Base-by-base conservation (phyloP, 1,139 yeast species). In the Geotrichum australiense region DNA sequence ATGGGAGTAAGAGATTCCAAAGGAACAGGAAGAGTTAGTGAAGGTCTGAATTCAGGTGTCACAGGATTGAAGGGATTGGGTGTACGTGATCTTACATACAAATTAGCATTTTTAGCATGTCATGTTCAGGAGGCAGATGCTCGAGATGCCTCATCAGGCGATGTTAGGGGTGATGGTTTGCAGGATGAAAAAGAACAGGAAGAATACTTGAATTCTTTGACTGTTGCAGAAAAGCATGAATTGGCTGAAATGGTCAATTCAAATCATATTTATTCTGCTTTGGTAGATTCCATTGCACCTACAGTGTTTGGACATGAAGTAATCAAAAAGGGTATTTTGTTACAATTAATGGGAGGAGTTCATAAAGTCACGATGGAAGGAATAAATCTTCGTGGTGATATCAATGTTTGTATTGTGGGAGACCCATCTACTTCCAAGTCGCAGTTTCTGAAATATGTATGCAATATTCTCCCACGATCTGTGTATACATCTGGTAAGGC, bases 401-500 rank as follows among this genome's bases (percentile, higher is more conserved):
- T 91, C 57, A 91, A 91, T 59, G 83, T 91, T 41, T 91, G 99
- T 69, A 74, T 91, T 53, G 98, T 91, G 41, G 99, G 99, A 41
- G 99, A 91, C 60, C 99, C 99, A 1, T 89, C 97, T 1, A 91
- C 98, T 7, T 87, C 98, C 22, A 91, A 91, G 61, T 89, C 97
- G 0, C 99, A 91, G 61, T 91, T 91, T 59, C 70, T 91, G 57
- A 91, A 93, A 63, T 93, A 93, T 61, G 96, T 91, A 12, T 83
- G 91, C 55, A 78, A 84, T 1, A 87, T 91, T 61, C 76, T 94
- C 27, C 97, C 98, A 21, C 74, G 99, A 56, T 87, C 97, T 1
- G 89, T 91, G 28, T 91, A 93, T 59, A 93, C 99, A 1, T 89
- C 97, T 0, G 99, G 99, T 63, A 91, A 91, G 59, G 98, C 99